phyloP scores from a whole-genome alignment of 352 stramenopile species.

The Peronospora tabacina region DNA sequence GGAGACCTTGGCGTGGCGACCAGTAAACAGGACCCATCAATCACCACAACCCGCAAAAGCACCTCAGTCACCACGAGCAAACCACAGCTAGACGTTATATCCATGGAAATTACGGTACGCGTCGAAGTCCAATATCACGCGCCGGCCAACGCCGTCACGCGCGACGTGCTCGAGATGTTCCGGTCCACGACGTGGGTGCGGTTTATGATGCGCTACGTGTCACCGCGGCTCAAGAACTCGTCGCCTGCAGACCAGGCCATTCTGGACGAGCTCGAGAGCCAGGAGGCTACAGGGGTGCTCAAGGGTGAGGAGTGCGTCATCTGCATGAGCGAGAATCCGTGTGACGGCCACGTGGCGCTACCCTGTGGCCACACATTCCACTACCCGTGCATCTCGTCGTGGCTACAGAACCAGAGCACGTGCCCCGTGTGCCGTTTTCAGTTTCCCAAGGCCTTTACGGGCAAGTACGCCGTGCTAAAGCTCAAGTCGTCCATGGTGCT shows the following conservation, averaged over 20 bases:
- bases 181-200: constrained; percentile 62
- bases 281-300: constrained; percentile 24
- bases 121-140: constrained; percentile 69
- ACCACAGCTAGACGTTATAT: constrained; percentile 10
- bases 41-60: not conserved
- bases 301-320: constrained; percentile 73
- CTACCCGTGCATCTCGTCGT: constrained; percentile 86
- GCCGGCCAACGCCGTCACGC: constrained; percentile 35
- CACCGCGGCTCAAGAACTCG: constrained; percentile 55
- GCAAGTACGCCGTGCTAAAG: constrained; percentile 60
- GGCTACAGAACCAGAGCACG: constrained; percentile 84
- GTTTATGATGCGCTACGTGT: constrained; percentile 76
- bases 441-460: constrained; percentile 65
- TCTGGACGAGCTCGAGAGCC: constrained; percentile 37
- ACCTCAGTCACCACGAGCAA: constrained; percentile 15
- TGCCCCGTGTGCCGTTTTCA: constrained; percentile 93
- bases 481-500: constrained; percentile 58
- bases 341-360: constrained; percentile 44
- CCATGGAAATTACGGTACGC: constrained; percentile 58
- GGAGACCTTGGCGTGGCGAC: constrained; percentile 7
- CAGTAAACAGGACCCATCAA: constrained; percentile 1
- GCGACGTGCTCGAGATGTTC: constrained; percentile 64
- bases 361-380: constrained; percentile 91
- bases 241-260: constrained; percentile 54
- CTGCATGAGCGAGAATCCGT: constrained; percentile 83